Conservation (phyloP, 495 filamentous ascomycete species). For the Amphirosellinia nigrospora region DNA sequence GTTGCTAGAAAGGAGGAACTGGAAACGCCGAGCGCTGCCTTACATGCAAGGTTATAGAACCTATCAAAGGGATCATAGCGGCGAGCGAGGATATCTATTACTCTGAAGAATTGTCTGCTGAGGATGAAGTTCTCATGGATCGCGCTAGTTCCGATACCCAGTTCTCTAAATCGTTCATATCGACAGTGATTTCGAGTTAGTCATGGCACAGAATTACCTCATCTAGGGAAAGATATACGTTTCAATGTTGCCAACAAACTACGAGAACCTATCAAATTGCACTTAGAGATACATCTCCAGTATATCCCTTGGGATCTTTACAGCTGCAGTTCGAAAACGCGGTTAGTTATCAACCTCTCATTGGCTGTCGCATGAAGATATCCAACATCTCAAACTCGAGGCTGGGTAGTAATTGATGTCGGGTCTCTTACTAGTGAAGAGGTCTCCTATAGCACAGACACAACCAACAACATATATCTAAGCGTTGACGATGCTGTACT, state of each 20-base stretch:
- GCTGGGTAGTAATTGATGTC: not conserved
- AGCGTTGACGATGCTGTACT: not conserved
- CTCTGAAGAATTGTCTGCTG: not conserved
- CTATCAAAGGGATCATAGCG: not conserved
- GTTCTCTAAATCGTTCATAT: not conserved
- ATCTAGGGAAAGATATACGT: not conserved
- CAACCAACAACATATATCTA: not conserved
- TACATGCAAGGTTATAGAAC: not conserved
- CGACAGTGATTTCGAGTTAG: not conserved
- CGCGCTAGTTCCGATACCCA: not conserved
- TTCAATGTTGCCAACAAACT: not conserved
- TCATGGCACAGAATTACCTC: not conserved
- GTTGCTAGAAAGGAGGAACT: not conserved
- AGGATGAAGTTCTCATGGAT: not conserved
- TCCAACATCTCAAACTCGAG: not conserved
- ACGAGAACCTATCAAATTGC: not conserved
- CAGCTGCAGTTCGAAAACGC: conserved; percentile 40
- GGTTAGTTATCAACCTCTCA: not conserved
- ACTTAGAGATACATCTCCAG: not conserved
- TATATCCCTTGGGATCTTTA: conserved; percentile 20
- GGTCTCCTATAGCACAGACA: not conserved
- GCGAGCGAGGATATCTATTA: not conserved
- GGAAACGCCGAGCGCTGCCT: not conserved
- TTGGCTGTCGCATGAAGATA: conserved; percentile 2
- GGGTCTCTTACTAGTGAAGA: not conserved